Evolutionary conservation across 2,329 filamentous ascomycete species (phyloP).

Genomic region (Monilinia laxa): DNA sequence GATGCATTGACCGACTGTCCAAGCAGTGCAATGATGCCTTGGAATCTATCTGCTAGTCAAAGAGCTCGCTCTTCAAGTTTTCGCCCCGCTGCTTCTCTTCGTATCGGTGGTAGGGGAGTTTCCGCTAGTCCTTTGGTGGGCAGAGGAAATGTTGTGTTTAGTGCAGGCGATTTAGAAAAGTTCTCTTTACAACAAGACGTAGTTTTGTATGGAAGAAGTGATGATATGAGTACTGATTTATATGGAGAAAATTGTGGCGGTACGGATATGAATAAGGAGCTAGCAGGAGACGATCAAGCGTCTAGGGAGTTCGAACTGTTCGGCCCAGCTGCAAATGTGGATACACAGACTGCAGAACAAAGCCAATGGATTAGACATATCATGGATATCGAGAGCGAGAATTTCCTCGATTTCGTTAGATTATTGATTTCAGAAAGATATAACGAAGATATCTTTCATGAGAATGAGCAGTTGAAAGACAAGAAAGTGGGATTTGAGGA

Average conservation of each 20-base stretch:
- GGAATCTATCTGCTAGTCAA: constrained; percentile 60
- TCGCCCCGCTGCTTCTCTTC: constrained; percentile 26
- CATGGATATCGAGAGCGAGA: constrained; percentile 58
- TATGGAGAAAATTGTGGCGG: background rate
- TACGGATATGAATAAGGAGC: background rate
- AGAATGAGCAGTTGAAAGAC: constrained; percentile 8
- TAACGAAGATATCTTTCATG: constrained; percentile 25
- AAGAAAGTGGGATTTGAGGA: constrained; percentile 64
- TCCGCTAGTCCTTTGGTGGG: constrained; percentile 62
- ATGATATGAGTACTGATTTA: constrained; percentile 2
- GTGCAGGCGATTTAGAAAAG: constrained; percentile 31
- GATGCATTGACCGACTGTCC: constrained; percentile 66
- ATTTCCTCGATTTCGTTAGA: constrained; percentile 62
- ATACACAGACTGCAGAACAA: constrained; percentile 49
- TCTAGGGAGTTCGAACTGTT: constrained; percentile 48
- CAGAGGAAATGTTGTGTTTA: constrained; percentile 41
- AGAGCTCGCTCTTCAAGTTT: constrained; percentile 42
- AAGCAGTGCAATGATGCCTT: constrained; percentile 61
- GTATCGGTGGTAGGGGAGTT: constrained; percentile 47
- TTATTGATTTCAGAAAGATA: constrained; percentile 45
- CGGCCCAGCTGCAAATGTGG: constrained; percentile 43
- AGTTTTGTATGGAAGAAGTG: constrained; percentile 6
- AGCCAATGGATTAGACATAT: constrained; percentile 51
- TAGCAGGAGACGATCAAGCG: constrained; percentile 6
- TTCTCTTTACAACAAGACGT: constrained; percentile 28